A percentile compares a stretch with the other conserved stretches of the same genome.
Conservation (phyloP, 306 rosid genomes). For the Cicer cuneatum region DNA sequence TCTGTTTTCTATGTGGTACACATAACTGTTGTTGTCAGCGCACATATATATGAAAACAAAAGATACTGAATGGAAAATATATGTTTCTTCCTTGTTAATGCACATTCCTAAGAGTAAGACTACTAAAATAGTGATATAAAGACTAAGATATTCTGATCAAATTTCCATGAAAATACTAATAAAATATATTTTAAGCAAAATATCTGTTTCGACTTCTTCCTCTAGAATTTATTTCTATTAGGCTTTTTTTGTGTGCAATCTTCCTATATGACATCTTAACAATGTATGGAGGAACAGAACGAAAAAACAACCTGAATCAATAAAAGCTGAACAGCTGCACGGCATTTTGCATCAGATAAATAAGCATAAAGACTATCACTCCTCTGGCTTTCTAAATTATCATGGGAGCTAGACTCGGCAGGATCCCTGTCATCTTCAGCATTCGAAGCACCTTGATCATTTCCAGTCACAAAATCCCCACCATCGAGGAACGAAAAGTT, state of each 20-base stretch:
- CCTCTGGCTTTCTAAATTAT: slow-evolving; percentile 63
- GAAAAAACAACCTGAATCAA: slow-evolving; percentile 88
- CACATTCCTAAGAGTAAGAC: slow-evolving; percentile 10
- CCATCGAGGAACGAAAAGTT: slow-evolving; percentile 71
- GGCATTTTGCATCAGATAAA: slow-evolving; percentile 85
- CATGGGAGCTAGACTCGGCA: slow-evolving; percentile 54
- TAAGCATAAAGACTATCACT: slow-evolving; percentile 58
- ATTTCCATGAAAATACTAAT: slow-evolving; percentile 15
- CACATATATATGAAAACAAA: slow-evolving; percentile 20
- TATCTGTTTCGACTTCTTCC: slow-evolving; percentile 18
- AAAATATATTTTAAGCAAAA: slow-evolving; percentile 25
- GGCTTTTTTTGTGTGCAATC: neutral
- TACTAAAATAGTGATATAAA: neutral
- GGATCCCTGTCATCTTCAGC: slow-evolving; percentile 61
- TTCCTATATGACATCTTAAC: slow-evolving; percentile 2
- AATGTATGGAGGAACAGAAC: slow-evolving; percentile 29
- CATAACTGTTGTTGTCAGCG: neutral
- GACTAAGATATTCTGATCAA: neutral
- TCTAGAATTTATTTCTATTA: neutral
- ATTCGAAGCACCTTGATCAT: slow-evolving; percentile 49
- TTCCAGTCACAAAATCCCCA: slow-evolving; percentile 48
- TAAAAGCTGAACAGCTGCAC: slow-evolving; percentile 98
- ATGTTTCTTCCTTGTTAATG: neutral
- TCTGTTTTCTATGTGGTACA: slow-evolving; percentile 14
- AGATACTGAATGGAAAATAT: slow-evolving; percentile 12